Evolutionary conservation across 2,329 filamentous ascomycete genomes (phyloP), one percentile per base, ranked within the genome.

Genomic region (Penicillium fuscoglaucum): DNA sequence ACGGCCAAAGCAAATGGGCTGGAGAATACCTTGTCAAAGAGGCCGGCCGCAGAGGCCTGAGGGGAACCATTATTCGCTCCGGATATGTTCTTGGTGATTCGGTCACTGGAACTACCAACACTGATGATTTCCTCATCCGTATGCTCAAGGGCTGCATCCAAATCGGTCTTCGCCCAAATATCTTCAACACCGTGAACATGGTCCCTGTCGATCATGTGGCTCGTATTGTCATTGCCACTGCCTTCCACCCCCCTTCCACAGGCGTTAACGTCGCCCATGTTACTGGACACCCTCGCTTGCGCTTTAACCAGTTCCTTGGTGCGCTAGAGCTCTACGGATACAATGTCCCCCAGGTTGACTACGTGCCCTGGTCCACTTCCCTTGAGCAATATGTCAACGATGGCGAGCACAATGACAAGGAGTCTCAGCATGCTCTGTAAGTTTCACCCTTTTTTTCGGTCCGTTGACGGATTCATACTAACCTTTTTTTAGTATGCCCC

Each of bases 1-100:
- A 97, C 68, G 93, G 93, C 3, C 93, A 97, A 74, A 87, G 85
- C 64, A 97, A 98, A 78, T 97, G 92, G 92, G 90, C 85, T 6
- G 83, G 84, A 3, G 86, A 88, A 70, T 84, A 84, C 64, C 81
- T 97, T 48, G 84, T 92, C 24, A 84, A 90, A 26, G 89, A 91
- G 72, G 93, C 93, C 28, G 91, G 92, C 50, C 80, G 80, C 57
- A 84, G 90, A 56, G 93, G 93, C 13, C 84, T 97, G 2, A 80
- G 78, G 17, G 93, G 91, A 17, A 83, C 87, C 24, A 85, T 96
- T 43, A 81, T 96, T 49, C 86, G 93, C 13, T 89, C 93, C 4
- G 92, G 93, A 31, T 97, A 97, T 72, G 87, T 97, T 39, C 82
- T 89, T 4, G 93, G 92, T 26, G 87, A 93, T 71, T 83, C 84